Evolutionary conservation across 1,139 yeast species (phyloP).

Genomic region (Suhomyces panamericanus): DNA sequence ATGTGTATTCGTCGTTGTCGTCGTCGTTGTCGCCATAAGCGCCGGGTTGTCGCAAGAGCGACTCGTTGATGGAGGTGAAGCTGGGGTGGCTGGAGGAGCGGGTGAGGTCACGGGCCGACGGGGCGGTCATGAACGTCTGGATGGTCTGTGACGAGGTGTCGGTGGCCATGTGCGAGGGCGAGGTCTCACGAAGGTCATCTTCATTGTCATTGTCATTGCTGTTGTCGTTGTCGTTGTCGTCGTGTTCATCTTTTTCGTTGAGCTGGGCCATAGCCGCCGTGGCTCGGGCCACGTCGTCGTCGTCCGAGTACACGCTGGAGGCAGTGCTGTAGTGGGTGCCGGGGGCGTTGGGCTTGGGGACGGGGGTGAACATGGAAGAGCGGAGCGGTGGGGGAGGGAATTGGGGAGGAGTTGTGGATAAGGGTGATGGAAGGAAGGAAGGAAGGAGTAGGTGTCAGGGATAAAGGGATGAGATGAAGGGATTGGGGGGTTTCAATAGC

Average conservation of each 20-base stretch:
- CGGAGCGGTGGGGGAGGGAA: too few relatives aligned
- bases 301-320: conserved; percentile 37
- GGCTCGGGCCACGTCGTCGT: conserved; percentile 17
- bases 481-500: too few relatives aligned
- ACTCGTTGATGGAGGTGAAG: conserved; percentile 37
- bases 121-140: conserved; percentile 30
- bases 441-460: too few relatives aligned
- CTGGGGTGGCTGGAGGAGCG: conserved; percentile 25
- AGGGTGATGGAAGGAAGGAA: not conserved
- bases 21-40: conserved; percentile 14
- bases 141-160: conserved; percentile 28
- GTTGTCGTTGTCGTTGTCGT: not conserved
- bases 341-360: conserved; percentile 3
- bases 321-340: conserved; percentile 29
- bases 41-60: conserved; percentile 26
- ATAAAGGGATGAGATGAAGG: too few relatives aligned
- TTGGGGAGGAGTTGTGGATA: too few relatives aligned
- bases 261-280: conserved; percentile 13
- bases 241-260: conserved; percentile 21
- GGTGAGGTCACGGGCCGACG: conserved; percentile 11
- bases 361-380: conserved; percentile 5
- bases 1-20: conserved; percentile 12
- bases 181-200: not conserved
- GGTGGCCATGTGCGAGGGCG: conserved; percentile 3
- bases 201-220: not conserved